Base-by-base conservation (phyloP, 1,139 yeast genomes). In the Candida mesenterica region DNA sequence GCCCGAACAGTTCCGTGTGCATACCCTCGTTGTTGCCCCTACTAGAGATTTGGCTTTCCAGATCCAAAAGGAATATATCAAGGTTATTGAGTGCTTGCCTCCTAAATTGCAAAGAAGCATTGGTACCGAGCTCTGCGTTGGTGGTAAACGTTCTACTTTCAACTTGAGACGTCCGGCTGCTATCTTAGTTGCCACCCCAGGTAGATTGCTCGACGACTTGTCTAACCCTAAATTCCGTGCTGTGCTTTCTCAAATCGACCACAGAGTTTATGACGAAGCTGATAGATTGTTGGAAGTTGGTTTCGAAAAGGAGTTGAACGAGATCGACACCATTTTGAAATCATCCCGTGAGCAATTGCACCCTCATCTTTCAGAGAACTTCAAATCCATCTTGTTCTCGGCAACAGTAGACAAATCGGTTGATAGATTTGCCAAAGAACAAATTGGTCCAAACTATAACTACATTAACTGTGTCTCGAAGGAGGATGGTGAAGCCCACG, bases 1-100 rank as follows among this genome's bases (percentile, higher is more conserved):
- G 28, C 52, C 44, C 38, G 52, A 50, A 24, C 39, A 44, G 20
- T 25, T 5, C 10, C 33, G 41, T 13, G 78, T 77, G 2, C 67
- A 71, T 40, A 75, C 90, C 16, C 72, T 90, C 39, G 78, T 90
- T 19, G 73, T 90, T 42, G 83, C 95, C 1, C 97, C 97, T 30
- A 89, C 97, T 5, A 78, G 97, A 65, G 97, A 90, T 61, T 72
- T 90, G 50, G 97, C 97, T 8, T 71, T 77, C 50, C 97, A 90
- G 61, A 88, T 87, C 48, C 77, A 79, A 45, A 74, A 74, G 33
- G 95, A 89, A 47, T 65, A 79, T 36, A 61, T 66, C 33, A 78
- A 76, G 45, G 60, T 79, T 9, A 42, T 53, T 15, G 36, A 40
- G 3, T 37, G 45, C 10, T 44, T 62, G 26, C 53, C 58, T 1